These are phyloP conservation scores for Tuber indicum DNA, from an alignment of 495 filamentous ascomycete species.

Conservation along the genomic window DNA sequence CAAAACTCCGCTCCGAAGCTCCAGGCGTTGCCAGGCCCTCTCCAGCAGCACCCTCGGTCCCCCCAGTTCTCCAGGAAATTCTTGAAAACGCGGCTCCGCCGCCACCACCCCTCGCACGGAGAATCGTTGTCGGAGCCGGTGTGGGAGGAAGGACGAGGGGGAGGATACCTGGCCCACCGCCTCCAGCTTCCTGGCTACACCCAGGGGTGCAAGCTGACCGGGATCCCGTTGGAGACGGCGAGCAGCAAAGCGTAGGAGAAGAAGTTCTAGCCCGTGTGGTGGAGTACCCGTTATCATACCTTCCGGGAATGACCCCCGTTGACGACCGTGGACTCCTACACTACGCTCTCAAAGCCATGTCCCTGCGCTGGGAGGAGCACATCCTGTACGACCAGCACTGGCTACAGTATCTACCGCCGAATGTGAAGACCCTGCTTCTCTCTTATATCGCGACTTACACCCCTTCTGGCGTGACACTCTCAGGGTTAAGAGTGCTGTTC, in stretches of 20 bases:
- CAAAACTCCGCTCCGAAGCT: constrained; percentile 29
- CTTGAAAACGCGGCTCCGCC: constrained; percentile 25
- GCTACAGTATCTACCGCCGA: constrained; percentile 21
- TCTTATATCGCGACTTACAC: constrained; percentile 20
- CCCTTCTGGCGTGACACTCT: constrained; percentile 9
- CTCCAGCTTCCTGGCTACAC: constrained; percentile 34
- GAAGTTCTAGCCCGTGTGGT: background rate
- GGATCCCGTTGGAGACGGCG: background rate
- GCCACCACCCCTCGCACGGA: constrained; percentile 21
- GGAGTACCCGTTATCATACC: constrained; percentile 11
- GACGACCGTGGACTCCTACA: constrained; percentile 12
- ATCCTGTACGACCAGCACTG: constrained; percentile 34
- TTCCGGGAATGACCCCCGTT: constrained; percentile 18
- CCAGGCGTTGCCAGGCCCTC: background rate
- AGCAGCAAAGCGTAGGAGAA: background rate
- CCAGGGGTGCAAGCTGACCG: background rate
- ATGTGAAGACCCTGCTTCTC: constrained; percentile 28
- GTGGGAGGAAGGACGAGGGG: constrained; percentile 8
- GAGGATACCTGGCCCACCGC: constrained; percentile 32
- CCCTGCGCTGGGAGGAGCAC: constrained; percentile 29
- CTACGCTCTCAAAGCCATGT: constrained; percentile 15
- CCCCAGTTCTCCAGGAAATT: constrained; percentile 28
- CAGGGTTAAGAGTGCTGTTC: constrained; percentile 23
- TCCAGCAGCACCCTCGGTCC: constrained; percentile 17
- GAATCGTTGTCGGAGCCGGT: constrained; percentile 4